These are phyloP conservation scores for Phytophthora quininea DNA, from an alignment of 352 stramenopile species.

Conservation along the genomic window DNA sequence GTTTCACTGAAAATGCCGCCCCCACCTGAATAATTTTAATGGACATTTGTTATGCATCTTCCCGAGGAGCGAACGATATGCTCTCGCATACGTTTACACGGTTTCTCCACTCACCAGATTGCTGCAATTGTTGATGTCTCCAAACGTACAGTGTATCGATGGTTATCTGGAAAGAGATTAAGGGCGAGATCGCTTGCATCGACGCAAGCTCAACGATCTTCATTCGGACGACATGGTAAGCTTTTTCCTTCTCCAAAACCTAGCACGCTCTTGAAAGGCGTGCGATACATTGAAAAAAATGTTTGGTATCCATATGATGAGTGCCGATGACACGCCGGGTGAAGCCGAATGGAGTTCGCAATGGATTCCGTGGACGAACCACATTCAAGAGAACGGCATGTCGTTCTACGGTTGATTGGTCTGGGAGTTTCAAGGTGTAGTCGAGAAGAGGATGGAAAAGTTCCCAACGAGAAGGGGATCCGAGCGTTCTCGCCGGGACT, in stretches of 20 bases:
- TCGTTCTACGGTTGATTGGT: constrained; percentile 14
- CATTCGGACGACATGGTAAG: too few relatives aligned
- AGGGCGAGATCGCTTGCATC: too few relatives aligned
- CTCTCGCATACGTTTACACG: neutral
- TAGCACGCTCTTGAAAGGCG: too few relatives aligned
- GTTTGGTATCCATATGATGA: too few relatives aligned
- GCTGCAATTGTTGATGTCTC: neutral
- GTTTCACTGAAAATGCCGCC: neutral
- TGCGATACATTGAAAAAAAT: too few relatives aligned
- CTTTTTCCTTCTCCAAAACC: too few relatives aligned
- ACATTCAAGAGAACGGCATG: constrained; percentile 16
- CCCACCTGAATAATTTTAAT: neutral
- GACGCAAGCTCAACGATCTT: too few relatives aligned
- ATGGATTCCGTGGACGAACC: constrained; percentile 20
- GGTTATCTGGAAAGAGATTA: too few relatives aligned
- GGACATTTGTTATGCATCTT: neutral
- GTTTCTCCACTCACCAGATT: neutral
- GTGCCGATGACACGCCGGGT: too few relatives aligned
- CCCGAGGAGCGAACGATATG: neutral
- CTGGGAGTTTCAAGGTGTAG: constrained; percentile 15
- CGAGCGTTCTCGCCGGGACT: constrained; percentile 10
- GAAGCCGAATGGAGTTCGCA: constrained; percentile 10
- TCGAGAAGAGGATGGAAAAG: constrained; percentile 9
- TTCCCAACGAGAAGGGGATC: too few relatives aligned
- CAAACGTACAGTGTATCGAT: too few relatives aligned